Percentiles rank a stretch among this genome's conserved stretches.
phyloP scores from a whole-genome alignment of 2,329 filamentous ascomycete genomes.

The Bimuria novae-zelandiae region DNA sequence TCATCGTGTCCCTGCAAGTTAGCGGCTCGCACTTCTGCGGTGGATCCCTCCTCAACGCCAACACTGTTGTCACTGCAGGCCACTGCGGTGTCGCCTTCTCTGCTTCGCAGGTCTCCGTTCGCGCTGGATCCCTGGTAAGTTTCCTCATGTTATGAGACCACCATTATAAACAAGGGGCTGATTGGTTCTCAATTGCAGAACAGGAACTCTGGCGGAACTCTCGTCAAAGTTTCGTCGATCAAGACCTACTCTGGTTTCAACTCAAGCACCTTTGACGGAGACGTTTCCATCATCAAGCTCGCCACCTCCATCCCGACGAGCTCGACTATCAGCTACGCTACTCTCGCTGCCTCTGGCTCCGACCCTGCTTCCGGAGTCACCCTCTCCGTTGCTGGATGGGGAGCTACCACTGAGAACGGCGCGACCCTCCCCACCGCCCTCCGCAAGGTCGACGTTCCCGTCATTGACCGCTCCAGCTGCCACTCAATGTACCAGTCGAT shows the following conservation, averaged over 20 bases:
- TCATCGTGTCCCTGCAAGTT: conserved; percentile 30
- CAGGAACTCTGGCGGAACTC: conserved; percentile 24
- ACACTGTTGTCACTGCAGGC: conserved; percentile 36
- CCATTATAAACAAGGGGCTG: background rate
- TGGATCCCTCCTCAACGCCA: conserved; percentile 31
- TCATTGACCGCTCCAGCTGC: conserved; percentile 32
- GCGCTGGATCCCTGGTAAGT: conserved; percentile 29
- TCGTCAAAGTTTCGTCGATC: conserved; percentile 24
- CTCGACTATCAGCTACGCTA: conserved; percentile 30
- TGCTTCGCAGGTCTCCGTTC: conserved; percentile 23
- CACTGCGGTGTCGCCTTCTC: conserved; percentile 29
- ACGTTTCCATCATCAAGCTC: conserved; percentile 28
- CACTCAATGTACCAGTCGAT: conserved; percentile 13
- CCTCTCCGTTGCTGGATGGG: conserved; percentile 34
- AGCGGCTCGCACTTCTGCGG: conserved; percentile 33
- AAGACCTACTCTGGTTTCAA: conserved; percentile 28
- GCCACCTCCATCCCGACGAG: conserved; percentile 26
- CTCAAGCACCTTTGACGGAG: conserved; percentile 14
- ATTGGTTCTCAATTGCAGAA: background rate
- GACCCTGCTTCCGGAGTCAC: conserved; percentile 29
- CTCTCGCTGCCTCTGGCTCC: conserved; percentile 24
- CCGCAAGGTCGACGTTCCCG: conserved; percentile 34
- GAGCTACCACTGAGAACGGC: conserved; percentile 18
- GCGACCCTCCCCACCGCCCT: conserved; percentile 18
- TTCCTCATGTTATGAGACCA: background rate